A percentile compares a stretch with the other conserved stretches of the same genome.
Conservation (phyloP, 139 green algal species). For the Eudorina sp. region DNA sequence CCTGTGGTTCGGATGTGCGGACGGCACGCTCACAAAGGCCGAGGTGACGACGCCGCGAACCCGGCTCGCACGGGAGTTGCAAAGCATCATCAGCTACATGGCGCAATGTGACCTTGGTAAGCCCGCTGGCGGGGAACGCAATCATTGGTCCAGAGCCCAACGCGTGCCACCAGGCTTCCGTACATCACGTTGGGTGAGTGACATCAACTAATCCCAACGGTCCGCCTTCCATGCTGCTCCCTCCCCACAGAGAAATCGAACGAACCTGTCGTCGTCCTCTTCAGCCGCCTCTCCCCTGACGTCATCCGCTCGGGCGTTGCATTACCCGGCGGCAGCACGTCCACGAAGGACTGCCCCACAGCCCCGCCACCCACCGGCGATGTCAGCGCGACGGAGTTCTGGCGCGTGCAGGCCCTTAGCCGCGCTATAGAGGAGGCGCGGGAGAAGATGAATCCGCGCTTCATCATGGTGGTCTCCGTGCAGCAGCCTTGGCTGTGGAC, state of each 20-base stretch:
- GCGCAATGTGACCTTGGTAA: not conserved
- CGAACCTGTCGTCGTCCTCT: constrained; percentile 33
- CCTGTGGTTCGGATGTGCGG: constrained; percentile 14
- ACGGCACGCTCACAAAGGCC: not conserved
- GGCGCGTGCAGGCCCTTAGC: not conserved
- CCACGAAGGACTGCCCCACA: not conserved
- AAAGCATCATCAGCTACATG: constrained; percentile 5
- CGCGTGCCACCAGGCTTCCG: too few relatives aligned
- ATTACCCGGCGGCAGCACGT: not conserved
- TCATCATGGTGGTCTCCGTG: constrained; percentile 11
- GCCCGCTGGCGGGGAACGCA: too few relatives aligned
- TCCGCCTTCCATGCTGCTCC: too few relatives aligned
- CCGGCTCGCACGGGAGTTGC: constrained; percentile 18
- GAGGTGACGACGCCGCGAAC: not conserved
- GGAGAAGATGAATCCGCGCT: constrained; percentile 4
- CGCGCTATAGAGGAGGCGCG: not conserved
- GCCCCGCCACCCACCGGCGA: not conserved
- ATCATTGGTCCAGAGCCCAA: too few relatives aligned
- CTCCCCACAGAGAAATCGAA: constrained; percentile 14
- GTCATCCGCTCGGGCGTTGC: not conserved
- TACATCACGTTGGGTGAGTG: too few relatives aligned
- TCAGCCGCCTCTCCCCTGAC: constrained; percentile 5
- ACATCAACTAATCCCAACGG: too few relatives aligned
- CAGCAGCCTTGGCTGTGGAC: constrained; percentile 14
- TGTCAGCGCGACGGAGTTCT: not conserved